phyloP scores from a whole-genome alignment of 2,329 filamentous ascomycete genomes.

The Orbilia quercus region DNA sequence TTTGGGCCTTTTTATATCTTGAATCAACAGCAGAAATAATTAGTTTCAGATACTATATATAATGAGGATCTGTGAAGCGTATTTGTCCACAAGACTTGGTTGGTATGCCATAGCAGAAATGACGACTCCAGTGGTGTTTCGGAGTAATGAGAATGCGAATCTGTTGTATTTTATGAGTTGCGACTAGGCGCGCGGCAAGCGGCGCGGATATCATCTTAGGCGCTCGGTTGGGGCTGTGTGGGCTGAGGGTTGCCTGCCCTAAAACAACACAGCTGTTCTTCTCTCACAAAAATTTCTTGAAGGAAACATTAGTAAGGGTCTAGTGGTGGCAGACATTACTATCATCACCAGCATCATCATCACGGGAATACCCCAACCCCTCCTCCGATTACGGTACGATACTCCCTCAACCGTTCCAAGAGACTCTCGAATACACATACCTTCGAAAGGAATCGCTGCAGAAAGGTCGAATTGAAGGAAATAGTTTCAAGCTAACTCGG shows the following conservation, averaged over 20 bases:
- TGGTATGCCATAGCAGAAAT: no score
- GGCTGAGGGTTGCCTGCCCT: constrained; percentile 55
- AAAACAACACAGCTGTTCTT: constrained; percentile 45
- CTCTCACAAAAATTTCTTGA: constrained; percentile 57
- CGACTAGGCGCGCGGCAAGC: constrained; percentile 4
- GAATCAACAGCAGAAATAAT: no score
- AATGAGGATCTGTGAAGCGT: no score
- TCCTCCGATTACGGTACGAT: constrained; percentile 55
- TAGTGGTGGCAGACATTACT: constrained; percentile 35
- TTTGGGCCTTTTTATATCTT: no score
- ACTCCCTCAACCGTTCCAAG: constrained; percentile 19
- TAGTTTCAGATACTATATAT: no score
- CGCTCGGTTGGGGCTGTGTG: constrained; percentile 30
- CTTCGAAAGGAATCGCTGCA: constrained; percentile 16
- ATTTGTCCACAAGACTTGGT: no score
- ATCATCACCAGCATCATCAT: constrained; percentile 55
- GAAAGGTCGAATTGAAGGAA: constrained; percentile 30
- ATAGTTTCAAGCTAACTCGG: constrained; percentile 37
- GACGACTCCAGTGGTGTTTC: no score
- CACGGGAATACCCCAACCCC: constrained; percentile 37
- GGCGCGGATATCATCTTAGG: not conserved
- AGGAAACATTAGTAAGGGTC: constrained; percentile 43
- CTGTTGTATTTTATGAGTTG: constrained; percentile 48
- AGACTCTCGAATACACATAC: constrained; percentile 12
- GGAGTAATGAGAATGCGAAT: no score